A percentile compares a stretch with the other conserved stretches of the same genome.
Evolutionary conservation across 2,329 filamentous ascomycete species (phyloP).

Genomic region (Fusarium sp.): DNA sequence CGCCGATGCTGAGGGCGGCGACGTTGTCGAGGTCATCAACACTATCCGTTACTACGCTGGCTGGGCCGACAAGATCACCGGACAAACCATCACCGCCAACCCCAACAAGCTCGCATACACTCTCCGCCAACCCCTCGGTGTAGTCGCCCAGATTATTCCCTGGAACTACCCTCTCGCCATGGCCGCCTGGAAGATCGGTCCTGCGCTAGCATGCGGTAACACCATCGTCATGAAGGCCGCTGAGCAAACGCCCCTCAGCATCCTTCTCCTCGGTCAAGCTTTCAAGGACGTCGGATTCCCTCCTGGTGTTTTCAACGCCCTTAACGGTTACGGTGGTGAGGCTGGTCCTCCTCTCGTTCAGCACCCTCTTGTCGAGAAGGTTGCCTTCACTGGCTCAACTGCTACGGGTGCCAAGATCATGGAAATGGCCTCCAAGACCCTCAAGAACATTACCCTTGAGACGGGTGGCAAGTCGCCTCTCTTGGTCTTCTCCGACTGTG

Average conservation of each 20-base stretch:
- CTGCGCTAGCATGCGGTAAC: constrained; percentile 77
- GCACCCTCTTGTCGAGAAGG: constrained; percentile 76
- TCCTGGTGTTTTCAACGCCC: constrained; percentile 77
- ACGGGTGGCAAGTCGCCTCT: constrained; percentile 83
- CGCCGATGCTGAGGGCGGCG: constrained; percentile 66
- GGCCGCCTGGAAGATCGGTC: constrained; percentile 82
- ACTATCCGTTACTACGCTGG: constrained; percentile 63
- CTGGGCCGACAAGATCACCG: constrained; percentile 87
- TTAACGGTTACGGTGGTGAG: constrained; percentile 78
- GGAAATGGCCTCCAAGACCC: constrained; percentile 78
- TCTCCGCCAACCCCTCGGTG: constrained; percentile 64
- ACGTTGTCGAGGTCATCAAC: constrained; percentile 62
- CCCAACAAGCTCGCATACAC: constrained; percentile 84
- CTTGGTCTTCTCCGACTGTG: constrained; percentile 79
- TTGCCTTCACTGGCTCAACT: constrained; percentile 82
- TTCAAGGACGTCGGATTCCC: constrained; percentile 81
- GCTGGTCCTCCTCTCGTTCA: constrained; percentile 71
- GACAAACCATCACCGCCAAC: constrained; percentile 81
- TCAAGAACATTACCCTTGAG: constrained; percentile 63
- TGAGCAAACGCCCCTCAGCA: constrained; percentile 79
- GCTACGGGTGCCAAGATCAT: constrained; percentile 76
- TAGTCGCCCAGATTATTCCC: constrained; percentile 85
- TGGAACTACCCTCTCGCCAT: constrained; percentile 87
- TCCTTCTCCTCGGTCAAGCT: constrained; percentile 69
- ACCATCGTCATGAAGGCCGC: constrained; percentile 77